Percentiles rank a stretch among this genome's conserved stretches.
These are phyloP conservation scores for Dipteronia sinensis DNA, from an alignment of 345 rosid genomes.

Conservation along the genomic window DNA sequence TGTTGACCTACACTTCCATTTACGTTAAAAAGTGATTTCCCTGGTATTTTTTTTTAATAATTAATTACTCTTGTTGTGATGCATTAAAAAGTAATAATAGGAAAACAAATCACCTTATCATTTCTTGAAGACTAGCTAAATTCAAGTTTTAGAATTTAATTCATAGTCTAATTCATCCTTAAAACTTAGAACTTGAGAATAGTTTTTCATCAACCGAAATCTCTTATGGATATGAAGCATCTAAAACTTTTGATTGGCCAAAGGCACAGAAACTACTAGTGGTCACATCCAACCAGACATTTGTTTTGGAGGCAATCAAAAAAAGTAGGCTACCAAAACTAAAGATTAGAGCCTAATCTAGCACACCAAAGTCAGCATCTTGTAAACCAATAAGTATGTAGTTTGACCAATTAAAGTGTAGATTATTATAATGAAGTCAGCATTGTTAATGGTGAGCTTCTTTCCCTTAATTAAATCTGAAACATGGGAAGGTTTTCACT, in stretches of 20 bases:
- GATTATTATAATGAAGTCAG: conserved; percentile 16
- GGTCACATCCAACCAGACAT: background rate
- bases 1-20: background rate
- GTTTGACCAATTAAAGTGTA: background rate
- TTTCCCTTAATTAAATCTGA: too few relatives aligned
- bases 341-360: background rate
- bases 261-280: background rate
- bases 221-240: background rate
- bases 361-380: background rate
- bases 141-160: background rate
- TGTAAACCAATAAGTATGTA: background rate
- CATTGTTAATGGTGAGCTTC: background rate
- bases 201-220: background rate
- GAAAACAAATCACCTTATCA: background rate
- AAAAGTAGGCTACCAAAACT: conserved; percentile 19
- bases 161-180: background rate
- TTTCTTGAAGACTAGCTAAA: background rate
- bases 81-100: background rate
- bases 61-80: background rate
- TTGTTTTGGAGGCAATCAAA: background rate
- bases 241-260: background rate
- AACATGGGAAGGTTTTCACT: too few relatives aligned
- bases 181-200: background rate
- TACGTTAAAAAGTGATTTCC: background rate
- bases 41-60: background rate